These are phyloP conservation scores for Penicilliopsis zonata DNA, from an alignment of 495 filamentous ascomycete species.

Conservation along the genomic window DNA sequence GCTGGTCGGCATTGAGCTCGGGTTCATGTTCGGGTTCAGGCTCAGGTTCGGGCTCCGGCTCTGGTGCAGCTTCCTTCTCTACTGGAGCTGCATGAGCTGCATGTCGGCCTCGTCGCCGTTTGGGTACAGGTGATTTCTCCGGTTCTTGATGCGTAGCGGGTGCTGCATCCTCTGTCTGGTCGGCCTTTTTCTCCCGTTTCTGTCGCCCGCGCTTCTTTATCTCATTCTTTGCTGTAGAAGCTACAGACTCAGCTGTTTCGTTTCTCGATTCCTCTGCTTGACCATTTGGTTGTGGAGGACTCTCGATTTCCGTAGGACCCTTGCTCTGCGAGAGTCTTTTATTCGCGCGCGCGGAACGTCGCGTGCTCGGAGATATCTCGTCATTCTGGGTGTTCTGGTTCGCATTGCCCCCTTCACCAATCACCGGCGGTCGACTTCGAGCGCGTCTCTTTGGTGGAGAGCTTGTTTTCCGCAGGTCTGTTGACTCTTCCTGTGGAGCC, in stretches of 20 bases:
- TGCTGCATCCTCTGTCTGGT: not conserved
- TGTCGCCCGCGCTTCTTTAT: not conserved
- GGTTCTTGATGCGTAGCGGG: conserved; percentile 2
- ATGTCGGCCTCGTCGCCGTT: too few species aligned
- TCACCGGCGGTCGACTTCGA: conserved; percentile 8
- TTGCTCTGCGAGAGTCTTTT: not conserved
- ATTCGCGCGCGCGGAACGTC: conserved; percentile 1
- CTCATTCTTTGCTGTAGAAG: not conserved
- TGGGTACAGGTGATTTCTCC: conserved; percentile 5
- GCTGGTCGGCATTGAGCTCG: not conserved
- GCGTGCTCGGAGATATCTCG: not conserved
- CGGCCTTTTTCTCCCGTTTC: not conserved
- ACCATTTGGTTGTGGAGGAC: too few species aligned
- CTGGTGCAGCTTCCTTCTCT: not conserved
- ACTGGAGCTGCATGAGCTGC: too few species aligned
- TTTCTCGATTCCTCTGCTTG: too few species aligned
- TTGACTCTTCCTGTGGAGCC: conserved; percentile 3
- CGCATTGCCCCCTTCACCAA: not conserved
- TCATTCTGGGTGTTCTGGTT: not conserved
- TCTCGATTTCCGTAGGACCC: too few species aligned
- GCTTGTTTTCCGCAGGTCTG: not conserved
- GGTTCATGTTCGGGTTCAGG: conserved; percentile 2
- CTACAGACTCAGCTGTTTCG: too few species aligned
- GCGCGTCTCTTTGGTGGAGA: conserved; percentile 5
- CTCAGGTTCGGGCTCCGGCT: conserved; percentile 4